Conservation (phyloP, 176 grass and related monocot genomes). For the Chloris gayana region DNA sequence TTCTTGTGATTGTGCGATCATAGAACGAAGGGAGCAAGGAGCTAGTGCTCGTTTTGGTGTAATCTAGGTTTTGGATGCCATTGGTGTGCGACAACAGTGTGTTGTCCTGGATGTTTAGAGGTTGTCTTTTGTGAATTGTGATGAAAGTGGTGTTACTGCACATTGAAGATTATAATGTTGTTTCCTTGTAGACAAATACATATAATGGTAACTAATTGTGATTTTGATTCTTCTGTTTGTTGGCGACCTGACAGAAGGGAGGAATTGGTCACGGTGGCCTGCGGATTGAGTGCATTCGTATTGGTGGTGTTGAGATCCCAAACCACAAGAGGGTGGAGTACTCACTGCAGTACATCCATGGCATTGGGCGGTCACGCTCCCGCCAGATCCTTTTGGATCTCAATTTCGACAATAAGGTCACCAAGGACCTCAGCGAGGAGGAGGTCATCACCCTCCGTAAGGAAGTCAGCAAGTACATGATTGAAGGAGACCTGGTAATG, state of each 20-base stretch:
- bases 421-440: slow-evolving; percentile 80
- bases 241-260: slow-evolving; percentile 38
- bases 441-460: slow-evolving; percentile 87
- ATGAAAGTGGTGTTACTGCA: neutral
- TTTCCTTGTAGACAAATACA: neutral
- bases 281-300: slow-evolving; percentile 82
- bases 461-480: slow-evolving; percentile 94
- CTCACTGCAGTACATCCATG: slow-evolving; percentile 92
- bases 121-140: neutral
- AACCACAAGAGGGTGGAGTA: slow-evolving; percentile 92
- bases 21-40: neutral
- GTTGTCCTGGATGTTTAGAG: neutral
- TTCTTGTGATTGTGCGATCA: neutral
- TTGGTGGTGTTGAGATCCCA: slow-evolving; percentile 93
- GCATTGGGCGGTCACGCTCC: slow-evolving; percentile 70
- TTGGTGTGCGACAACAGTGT: neutral
- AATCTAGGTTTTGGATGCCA: neutral
- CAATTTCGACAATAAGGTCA: slow-evolving; percentile 76
- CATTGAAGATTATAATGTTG: neutral
- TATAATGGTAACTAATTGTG: neutral
- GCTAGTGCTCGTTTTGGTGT: neutral
- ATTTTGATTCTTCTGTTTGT: slow-evolving; percentile 31
- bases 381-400: slow-evolving; percentile 83
- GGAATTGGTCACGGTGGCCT: slow-evolving; percentile 49
- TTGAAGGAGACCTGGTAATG: slow-evolving; percentile 89